Percentiles rank a stretch among this genome's conserved stretches.
Evolutionary conservation across 2,329 filamentous ascomycete genomes (phyloP).

Genomic region (Dothiorella sarmentorum): DNA sequence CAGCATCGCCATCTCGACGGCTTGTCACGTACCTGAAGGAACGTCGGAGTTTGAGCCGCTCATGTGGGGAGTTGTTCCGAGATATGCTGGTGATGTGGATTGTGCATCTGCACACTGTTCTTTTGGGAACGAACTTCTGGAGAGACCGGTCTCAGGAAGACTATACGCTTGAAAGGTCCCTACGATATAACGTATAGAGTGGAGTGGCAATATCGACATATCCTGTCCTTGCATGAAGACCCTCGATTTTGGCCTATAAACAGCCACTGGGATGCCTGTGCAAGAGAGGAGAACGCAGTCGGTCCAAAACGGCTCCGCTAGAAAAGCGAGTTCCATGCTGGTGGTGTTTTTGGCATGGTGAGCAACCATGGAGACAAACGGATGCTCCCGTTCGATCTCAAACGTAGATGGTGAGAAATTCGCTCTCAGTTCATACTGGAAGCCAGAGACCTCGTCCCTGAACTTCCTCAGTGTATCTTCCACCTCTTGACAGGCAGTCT

Average conservation of each 20-base stretch:
- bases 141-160: too few relatives aligned
- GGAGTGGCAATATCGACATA: slow-evolving; percentile 48
- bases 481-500: slow-evolving; percentile 40
- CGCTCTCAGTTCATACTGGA: slow-evolving; percentile 41
- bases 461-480: slow-evolving; percentile 36
- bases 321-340: slow-evolving; percentile 8
- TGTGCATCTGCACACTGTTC: too few relatives aligned
- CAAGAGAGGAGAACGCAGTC: slow-evolving; percentile 49
- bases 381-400: slow-evolving; percentile 40
- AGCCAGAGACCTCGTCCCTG: slow-evolving; percentile 32
- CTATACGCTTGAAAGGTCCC: too few relatives aligned
- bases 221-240: slow-evolving; percentile 51
- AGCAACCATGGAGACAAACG: slow-evolving; percentile 37
- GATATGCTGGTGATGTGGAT: too few relatives aligned
- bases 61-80: background rate
- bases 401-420: slow-evolving; percentile 45
- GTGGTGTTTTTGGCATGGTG: slow-evolving; percentile 28
- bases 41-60: background rate
- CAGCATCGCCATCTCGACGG: slow-evolving; percentile 23
- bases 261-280: slow-evolving; percentile 45
- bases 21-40: slow-evolving; percentile 18
- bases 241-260: slow-evolving; percentile 49
- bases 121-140: too few relatives aligned
- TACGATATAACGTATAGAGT: too few relatives aligned
- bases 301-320: slow-evolving; percentile 44